These are phyloP conservation scores for Infundibulicybe gibba DNA, from an alignment of 768 basidiomycete genomes.

Conservation along the genomic window DNA sequence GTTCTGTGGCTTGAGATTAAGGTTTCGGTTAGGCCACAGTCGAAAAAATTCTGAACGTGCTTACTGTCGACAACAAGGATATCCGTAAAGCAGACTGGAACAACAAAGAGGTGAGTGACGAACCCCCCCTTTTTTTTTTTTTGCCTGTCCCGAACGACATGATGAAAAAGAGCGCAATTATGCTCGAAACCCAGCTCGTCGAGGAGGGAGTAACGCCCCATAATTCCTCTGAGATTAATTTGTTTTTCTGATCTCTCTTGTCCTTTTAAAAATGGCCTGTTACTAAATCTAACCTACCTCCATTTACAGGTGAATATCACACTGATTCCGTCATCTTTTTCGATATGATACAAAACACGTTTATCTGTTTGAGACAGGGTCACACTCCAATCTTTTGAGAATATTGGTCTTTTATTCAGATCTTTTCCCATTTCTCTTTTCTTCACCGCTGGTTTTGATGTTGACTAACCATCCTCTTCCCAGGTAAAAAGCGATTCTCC, in stretches of 20 bases:
- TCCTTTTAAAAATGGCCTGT: no score
- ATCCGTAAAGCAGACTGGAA: conserved; percentile 92
- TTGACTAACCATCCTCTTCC: conserved; percentile 6
- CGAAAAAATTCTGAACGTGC: conserved; percentile 77
- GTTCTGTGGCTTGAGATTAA: not conserved
- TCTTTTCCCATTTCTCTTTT: not conserved
- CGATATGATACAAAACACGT: no score
- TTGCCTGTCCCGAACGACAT: conserved; percentile 5
- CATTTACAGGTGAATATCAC: no score
- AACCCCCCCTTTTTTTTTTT: not conserved
- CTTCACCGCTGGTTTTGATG: not conserved
- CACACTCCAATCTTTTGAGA: not conserved
- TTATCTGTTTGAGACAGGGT: not conserved
- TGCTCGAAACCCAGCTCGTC: conserved; percentile 97
- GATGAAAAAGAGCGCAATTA: conserved; percentile 73
- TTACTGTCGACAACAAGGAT: conserved; percentile 83
- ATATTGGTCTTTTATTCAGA: not conserved
- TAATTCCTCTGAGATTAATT: conserved; percentile 61
- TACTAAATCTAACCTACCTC: no score
- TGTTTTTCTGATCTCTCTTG: conserved; percentile 33
- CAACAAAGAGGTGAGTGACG: conserved; percentile 81
- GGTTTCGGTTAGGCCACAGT: conserved; percentile 57
- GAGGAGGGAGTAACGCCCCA: conserved; percentile 93
- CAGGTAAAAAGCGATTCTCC: conserved; percentile 14
- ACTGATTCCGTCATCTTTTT: no score